phyloP scores from a whole-genome alignment of 306 rosid species.

The Ormosia emarginata region DNA sequence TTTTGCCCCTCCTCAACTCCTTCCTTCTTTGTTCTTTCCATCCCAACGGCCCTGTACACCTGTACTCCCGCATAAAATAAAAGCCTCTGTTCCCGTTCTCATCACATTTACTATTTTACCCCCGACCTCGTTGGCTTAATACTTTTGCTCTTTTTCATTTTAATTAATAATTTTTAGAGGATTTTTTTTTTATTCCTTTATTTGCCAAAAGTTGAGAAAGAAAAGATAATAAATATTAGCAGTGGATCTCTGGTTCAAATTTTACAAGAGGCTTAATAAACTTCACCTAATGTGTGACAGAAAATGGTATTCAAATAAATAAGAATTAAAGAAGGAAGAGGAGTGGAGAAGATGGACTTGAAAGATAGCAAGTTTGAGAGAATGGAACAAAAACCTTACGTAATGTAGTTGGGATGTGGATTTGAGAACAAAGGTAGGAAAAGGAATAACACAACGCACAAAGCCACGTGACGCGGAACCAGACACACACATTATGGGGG shows the following conservation, averaged over 20 bases:
- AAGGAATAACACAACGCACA: conserved; percentile 40
- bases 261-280: neutral
- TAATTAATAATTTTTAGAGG: no score
- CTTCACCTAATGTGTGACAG: neutral
- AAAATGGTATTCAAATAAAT: neutral
- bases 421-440: conserved; percentile 27
- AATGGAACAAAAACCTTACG: conserved; percentile 21
- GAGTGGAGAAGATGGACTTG: neutral
- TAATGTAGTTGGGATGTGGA: conserved; percentile 25
- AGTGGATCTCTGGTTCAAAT: neutral
- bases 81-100: neutral
- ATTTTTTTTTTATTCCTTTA: neutral
- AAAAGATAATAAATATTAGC: neutral
- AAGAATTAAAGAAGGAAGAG: neutral
- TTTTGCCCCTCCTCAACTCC: conserved; percentile 10
- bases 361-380: conserved; percentile 6
- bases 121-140: neutral
- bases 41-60: conserved; percentile 25
- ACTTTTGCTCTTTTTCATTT: no score
- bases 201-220: neutral
- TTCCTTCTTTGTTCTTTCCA: neutral
- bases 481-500: conserved; percentile 26
- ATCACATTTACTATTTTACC: conserved; percentile 20
- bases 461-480: conserved; percentile 58
- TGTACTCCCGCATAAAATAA: conserved; percentile 8